Base-by-base conservation (phyloP, 345 rosid genomes). In the Eucalyptus cloeziana region DNA sequence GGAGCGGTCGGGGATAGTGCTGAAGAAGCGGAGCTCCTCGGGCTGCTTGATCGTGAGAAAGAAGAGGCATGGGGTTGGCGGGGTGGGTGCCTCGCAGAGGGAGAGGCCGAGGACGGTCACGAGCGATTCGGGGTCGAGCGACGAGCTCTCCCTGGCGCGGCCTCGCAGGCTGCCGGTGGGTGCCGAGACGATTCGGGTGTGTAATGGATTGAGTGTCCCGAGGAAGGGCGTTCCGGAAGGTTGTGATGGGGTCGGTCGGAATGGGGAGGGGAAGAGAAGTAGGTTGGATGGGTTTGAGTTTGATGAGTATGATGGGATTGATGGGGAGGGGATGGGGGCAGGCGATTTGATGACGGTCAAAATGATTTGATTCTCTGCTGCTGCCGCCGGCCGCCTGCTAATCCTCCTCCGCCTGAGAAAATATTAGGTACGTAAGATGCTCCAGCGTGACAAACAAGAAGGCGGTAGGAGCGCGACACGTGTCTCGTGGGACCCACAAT, bases 41-140 rank as follows among this genome's bases (percentile, higher is more conserved):
- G 99, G 99, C 76, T 96, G 99, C 89, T 95, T 97, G 94, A 93
- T 97, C 93, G 97, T 97, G 54, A 94, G 94, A 90, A 95, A 93
- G 91, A 96, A 96, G 92, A 93, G 93, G 49, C 95, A 93, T 92
- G 96, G 85, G 67, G 88, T 11, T 47, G 49, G 93, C 92, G 92
- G 91, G 50, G 94, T 91, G 91, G 92, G 89, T 49, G 89, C 93
- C 5, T 94, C 94, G 90, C 93, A 90, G 83, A 95, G 91, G 90
- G 96, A 94, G 95, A 94, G 96, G 95, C 92, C 94, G 17, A 95
- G 96, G 94, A 56, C 92, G 90, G 89, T 92, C 86, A 67, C 91
- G 91, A 95, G 98, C 86, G 97, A 96, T 90, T 96, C 96, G 15
- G 97, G 94, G 88, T 96, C 98, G 40, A 95, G 98, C 90, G 98